Conservation (phyloP, 345 rosid species). For the Rubroshorea leprosula region DNA sequence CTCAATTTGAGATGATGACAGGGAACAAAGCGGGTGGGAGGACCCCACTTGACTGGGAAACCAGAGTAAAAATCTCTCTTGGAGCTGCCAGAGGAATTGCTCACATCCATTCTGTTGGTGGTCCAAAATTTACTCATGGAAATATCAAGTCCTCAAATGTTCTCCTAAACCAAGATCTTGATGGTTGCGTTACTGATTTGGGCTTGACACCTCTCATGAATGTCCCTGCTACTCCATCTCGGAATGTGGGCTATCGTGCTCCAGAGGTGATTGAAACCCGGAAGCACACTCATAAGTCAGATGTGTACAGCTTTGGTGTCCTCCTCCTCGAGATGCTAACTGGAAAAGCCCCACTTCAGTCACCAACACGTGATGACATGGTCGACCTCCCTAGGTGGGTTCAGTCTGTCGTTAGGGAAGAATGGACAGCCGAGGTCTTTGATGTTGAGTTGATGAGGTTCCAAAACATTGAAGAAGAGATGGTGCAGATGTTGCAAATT, state of each 20-base stretch:
- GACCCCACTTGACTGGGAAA: conserved; percentile 62
- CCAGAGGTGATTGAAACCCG: conserved; percentile 68
- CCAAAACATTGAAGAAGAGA: conserved; percentile 73
- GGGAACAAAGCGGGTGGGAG: conserved; percentile 53
- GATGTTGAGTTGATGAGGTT: conserved; percentile 76
- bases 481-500: conserved; percentile 80
- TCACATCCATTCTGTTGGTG: conserved; percentile 63
- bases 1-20: conserved; percentile 21
- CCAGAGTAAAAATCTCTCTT: conserved; percentile 60
- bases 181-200: conserved; percentile 57
- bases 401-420: conserved; percentile 79
- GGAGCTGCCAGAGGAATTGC: conserved; percentile 70
- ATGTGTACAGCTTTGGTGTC: conserved; percentile 71
- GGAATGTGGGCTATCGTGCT: conserved; percentile 75
- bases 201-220: conserved; percentile 66
- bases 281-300: conserved; percentile 63
- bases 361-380: conserved; percentile 65
- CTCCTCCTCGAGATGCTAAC: conserved; percentile 81
- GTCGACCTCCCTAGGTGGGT: conserved; percentile 90
- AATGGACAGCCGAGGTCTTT: conserved; percentile 84
- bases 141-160: conserved; percentile 81
- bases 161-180: conserved; percentile 51
- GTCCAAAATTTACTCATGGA: conserved; percentile 75
- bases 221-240: conserved; percentile 46
- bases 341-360: conserved; percentile 65